Evolutionary conservation across 2,329 filamentous ascomycete genomes (phyloP), one percentile per base, ranked within the genome.

Genomic region (Talaromyces sp.): DNA sequence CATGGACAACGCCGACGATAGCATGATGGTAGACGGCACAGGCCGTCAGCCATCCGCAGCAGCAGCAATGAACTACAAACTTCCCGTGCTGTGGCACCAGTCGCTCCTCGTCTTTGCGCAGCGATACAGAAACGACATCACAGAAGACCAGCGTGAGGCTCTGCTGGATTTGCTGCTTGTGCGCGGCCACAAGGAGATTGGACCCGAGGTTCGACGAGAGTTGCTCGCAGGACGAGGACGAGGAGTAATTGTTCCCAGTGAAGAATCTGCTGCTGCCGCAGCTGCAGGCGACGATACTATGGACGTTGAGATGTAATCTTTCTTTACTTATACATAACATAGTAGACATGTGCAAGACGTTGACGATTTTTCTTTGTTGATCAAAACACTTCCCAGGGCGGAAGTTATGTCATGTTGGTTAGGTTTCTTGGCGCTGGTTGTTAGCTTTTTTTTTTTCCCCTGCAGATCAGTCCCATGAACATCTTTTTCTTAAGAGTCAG

Each of bases 61-160:
- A 18, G 80, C 80, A n/a, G 83, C 85, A 55, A 80, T 83, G 75
- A 76, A 82, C 68, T 71, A 78, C 25, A 91, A 90, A 72, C 76
- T 98, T 67, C 95, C 96, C 0, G 92, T 99, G 7, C 87, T 99
- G 62, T 99, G 93, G 92, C 95, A 99, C 76, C 93, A 98, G 79
- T 92, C 90, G 69, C 81, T 99, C 33, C 79, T 99, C 61, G 89
- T 91, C 1, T 99, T 99, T 78, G 92, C 95, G 28, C 90, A 97
- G 78, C 84, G 93, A 62, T 99, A 98, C 79, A 88, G 92, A 72
- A 96, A 97, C 69, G 93, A 98, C 75, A 93, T 97, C 69, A 96
- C 92, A 1, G 93, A 97, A 75, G 93, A 97, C 69, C 93, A 96
- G 80, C 83, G 93, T 69, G 93, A 99, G 78, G 91, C 92, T 0